Evolutionary conservation across 176 grass and related monocot genomes (phyloP), one percentile per base, ranked within the genome.

Genomic region (Hsuehochloa calcarea): DNA sequence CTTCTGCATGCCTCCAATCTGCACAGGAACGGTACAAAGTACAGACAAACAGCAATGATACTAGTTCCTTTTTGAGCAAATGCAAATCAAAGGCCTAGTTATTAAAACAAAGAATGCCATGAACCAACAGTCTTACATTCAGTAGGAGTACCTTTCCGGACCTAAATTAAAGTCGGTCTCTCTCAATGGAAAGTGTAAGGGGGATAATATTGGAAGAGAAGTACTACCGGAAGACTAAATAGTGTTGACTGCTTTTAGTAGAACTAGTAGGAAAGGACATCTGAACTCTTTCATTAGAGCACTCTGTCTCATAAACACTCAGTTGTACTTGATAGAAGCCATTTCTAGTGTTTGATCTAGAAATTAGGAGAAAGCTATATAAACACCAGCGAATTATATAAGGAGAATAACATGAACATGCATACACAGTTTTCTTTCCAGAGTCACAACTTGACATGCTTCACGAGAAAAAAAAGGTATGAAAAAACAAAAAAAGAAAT

Each of bases 1-100:
- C 72, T 65, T 87, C 88, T 54, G 65, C 88, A 60, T 89, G 89
- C 49, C 80, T 90, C 89, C 92, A 97, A 65, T 89, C 94, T 97
- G 82, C 25, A 82, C 79, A 81, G 60, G 26, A 39, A 45, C 60
- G 47, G 77, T 59, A 25, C 66, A 50, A 25, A 65, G 38, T 68
- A 22, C 26, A 67, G 44, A 70, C 51, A 68, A 54, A 61, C 4
- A 25, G 37, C 61, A 75, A 68, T 25, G 56, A 8, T 65, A 29
- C 70, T 12, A 10, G 16, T 12, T 54, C 11, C 71, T 75, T 78
- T 72, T 80, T n/a, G 6, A 12, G 44, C 15, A 54, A 83, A 45
- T 63, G 40, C 51, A 76, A 22, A 73, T 73, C 27, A 26, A 59
- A 59, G 10, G 5, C 7, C 2, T 35, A 1, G 72, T 55, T 34